phyloP scores from a whole-genome alignment of 2,329 filamentous ascomycete genomes.

The Verticillium dahliae region DNA sequence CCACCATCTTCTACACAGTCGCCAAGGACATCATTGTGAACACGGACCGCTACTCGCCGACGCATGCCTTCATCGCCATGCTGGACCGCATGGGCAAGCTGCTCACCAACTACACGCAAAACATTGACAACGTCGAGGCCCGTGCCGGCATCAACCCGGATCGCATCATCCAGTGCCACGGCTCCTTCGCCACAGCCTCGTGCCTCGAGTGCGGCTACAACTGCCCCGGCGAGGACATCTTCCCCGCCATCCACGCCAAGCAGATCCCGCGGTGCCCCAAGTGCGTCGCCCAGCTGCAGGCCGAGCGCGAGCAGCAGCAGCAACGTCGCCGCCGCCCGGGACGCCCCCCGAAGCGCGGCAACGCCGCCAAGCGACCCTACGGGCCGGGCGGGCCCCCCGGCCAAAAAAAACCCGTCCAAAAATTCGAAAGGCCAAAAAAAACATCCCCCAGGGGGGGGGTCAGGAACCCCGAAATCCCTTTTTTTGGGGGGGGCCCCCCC shows the following conservation, averaged over 20 bases:
- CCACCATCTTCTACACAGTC: slow-evolving; percentile 82
- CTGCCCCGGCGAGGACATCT: slow-evolving; percentile 71
- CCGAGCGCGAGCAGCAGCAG: slow-evolving; percentile 21
- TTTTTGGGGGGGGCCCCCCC: too few species aligned
- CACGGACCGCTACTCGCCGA: slow-evolving; percentile 76
- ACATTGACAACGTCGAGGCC: slow-evolving; percentile 93
- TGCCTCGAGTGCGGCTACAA: slow-evolving; percentile 77
- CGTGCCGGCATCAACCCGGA: slow-evolving; percentile 74
- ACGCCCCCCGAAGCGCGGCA: slow-evolving; percentile 24
- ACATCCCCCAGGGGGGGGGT: too few species aligned
- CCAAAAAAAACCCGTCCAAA: too few species aligned
- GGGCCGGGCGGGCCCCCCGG: too few species aligned
- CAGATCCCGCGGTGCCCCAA: slow-evolving; percentile 70
- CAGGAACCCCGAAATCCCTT: too few species aligned
- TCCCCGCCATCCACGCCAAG: slow-evolving; percentile 69
- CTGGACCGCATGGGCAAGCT: slow-evolving; percentile 84
- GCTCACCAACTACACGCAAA: slow-evolving; percentile 96
- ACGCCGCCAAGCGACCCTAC: slow-evolving; percentile 7
- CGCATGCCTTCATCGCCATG: slow-evolving; percentile 87
- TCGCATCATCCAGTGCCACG: slow-evolving; percentile 92
- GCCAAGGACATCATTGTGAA: slow-evolving; percentile 85
- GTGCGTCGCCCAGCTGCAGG: slow-evolving; percentile 53
- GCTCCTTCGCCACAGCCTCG: slow-evolving; percentile 86
- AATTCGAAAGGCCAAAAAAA: too few species aligned
- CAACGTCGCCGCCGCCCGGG: background rate